These are phyloP conservation scores for Jacaranda mimosifolia DNA, from an alignment of 257 asterid genomes.

Conservation along the genomic window DNA sequence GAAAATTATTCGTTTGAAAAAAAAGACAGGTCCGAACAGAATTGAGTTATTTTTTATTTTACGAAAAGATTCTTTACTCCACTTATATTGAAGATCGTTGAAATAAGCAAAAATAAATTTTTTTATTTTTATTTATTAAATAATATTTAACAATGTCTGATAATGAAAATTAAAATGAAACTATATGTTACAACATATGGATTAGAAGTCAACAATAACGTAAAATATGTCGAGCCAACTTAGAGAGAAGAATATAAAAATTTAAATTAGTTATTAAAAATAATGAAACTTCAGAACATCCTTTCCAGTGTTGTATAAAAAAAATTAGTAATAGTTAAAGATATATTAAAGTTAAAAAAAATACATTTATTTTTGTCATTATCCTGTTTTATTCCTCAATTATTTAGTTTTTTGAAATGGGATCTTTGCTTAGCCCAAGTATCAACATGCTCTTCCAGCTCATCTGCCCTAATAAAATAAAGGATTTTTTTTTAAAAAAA, in stretches of 20 bases:
- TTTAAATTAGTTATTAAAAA: not conserved
- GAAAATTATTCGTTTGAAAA: no score
- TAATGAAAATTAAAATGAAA: no score
- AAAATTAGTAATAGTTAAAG: conserved; percentile 14
- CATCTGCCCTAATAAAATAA: conserved; percentile 46
- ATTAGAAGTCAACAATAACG: conserved; percentile 4
- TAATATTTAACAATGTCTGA: no score
- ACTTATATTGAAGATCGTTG: no score
- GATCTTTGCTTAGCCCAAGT: conserved; percentile 63
- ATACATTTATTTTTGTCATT: conserved; percentile 58
- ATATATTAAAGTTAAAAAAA: conserved; percentile 31
- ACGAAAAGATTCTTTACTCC: no score
- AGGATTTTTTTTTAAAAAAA: not conserved
- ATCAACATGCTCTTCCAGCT: conserved; percentile 85
- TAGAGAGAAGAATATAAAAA: not conserved
- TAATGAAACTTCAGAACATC: no score
- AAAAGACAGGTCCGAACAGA: no score
- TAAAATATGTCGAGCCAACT: conserved; percentile 14
- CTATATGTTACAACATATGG: not conserved
- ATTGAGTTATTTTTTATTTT: no score
- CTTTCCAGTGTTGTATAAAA: not conserved
- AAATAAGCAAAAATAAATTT: no score
- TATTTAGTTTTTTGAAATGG: conserved; percentile 53
- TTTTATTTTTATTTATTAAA: no score
- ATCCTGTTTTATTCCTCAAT: conserved; percentile 70